Evolutionary conservation across 176 grass and related monocot species (phyloP).

Genomic region (Oryza glaberrima): DNA sequence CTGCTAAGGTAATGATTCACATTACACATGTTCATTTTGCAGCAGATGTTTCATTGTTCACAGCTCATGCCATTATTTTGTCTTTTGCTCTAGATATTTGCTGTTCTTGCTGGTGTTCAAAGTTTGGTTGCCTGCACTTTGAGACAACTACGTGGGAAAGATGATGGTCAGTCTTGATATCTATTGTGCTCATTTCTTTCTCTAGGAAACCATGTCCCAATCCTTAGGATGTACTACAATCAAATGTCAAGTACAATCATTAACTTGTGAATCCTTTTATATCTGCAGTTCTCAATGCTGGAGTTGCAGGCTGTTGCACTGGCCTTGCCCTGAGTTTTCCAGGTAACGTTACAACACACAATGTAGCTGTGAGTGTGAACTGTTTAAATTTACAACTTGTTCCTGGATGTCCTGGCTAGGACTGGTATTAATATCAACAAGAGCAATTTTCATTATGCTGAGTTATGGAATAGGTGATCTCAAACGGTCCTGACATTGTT

Average conservation of each 20-base stretch:
- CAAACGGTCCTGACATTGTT: background rate
- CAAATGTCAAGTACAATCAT: background rate
- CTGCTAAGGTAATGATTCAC: slow-evolving; percentile 63
- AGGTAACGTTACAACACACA: slow-evolving; percentile 46
- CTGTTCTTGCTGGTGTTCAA: slow-evolving; percentile 81
- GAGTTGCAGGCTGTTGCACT: slow-evolving; percentile 83
- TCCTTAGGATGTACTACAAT: background rate
- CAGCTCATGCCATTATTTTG: slow-evolving; percentile 13
- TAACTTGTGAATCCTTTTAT: slow-evolving; percentile 32
- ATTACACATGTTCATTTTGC: slow-evolving; percentile 21
- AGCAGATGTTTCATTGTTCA: slow-evolving; percentile 22
- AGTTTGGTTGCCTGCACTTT: slow-evolving; percentile 74
- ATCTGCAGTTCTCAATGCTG: slow-evolving; percentile 72
- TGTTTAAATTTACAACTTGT: slow-evolving; percentile 26
- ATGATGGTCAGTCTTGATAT: slow-evolving; percentile 55
- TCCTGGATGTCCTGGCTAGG: slow-evolving; percentile 1
- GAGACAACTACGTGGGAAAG: slow-evolving; percentile 80
- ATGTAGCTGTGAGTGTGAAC: background rate
- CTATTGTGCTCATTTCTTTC: slow-evolving; percentile 19
- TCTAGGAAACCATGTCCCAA: background rate
- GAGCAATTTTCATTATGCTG: background rate
- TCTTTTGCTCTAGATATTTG: slow-evolving; percentile 63
- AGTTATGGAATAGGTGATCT: background rate
- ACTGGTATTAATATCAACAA: slow-evolving; percentile 9
- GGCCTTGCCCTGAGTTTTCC: slow-evolving; percentile 86